Conservation (phyloP, 768 basidiomycete species). For the Lactifluus hygrophoroides region DNA sequence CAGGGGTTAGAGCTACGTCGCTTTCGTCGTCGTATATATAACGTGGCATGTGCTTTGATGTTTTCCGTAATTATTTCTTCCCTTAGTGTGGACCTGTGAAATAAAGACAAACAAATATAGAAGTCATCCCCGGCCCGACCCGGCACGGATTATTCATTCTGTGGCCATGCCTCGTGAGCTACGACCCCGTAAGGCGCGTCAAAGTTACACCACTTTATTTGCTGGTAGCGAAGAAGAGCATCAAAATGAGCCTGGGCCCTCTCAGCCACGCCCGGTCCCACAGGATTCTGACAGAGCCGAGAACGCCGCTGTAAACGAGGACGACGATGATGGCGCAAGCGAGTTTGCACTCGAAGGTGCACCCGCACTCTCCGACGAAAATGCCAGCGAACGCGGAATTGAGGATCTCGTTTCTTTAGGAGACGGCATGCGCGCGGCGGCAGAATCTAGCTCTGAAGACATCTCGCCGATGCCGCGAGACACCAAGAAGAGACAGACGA, state of each 20-base stretch:
- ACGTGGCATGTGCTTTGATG: not conserved
- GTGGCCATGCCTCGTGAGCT: constrained; percentile 46
- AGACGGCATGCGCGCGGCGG: not conserved
- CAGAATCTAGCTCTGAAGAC: not conserved
- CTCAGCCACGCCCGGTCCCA: constrained; percentile 22
- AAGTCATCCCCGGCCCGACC: constrained; percentile 25
- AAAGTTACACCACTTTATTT: constrained; percentile 39
- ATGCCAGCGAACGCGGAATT: not conserved
- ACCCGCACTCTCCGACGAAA: constrained; percentile 27
- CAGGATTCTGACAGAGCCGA: constrained; percentile 21
- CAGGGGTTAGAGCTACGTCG: constrained; percentile 3
- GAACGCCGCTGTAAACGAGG: constrained; percentile 3
- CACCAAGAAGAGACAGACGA: constrained; percentile 22
- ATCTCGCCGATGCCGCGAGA: constrained; percentile 23
- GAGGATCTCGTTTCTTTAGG: not conserved
- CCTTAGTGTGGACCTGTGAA: not conserved
- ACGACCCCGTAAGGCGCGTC: constrained; percentile 44
- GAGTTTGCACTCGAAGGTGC: constrained; percentile 39
- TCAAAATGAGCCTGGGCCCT: constrained; percentile 32
- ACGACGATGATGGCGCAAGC: constrained; percentile 40
- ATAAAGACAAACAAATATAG: too few species aligned
- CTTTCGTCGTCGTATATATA: constrained; percentile 8
- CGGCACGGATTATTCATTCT: constrained; percentile 28
- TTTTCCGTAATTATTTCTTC: constrained; percentile 3
- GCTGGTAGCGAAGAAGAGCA: constrained; percentile 29